These are phyloP conservation scores for Kernera saxatilis DNA, from an alignment of 345 rosid genomes.

Conservation along the genomic window DNA sequence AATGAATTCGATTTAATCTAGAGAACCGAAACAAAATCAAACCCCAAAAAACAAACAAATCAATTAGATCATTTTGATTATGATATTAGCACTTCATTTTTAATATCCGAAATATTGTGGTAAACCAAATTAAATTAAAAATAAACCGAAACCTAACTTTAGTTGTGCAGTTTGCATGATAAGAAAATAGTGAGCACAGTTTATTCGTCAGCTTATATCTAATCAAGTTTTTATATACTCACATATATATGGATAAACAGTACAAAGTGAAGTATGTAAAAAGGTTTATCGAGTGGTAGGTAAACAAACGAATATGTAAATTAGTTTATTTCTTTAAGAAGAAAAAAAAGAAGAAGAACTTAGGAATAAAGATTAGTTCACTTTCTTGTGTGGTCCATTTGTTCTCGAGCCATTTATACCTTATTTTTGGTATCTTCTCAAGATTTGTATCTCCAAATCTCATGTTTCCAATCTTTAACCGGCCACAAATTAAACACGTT, in stretches of 20 bases:
- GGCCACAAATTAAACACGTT: neutral
- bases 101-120: neutral
- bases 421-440: conserved; percentile 10
- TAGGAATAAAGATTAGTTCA: conserved; percentile 14
- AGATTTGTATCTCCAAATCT: neutral
- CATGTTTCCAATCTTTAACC: neutral
- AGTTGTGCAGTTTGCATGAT: neutral
- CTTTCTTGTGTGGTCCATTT: conserved; percentile 24
- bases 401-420: conserved; percentile 14
- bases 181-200: neutral
- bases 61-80: neutral
- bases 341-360: neutral
- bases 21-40: neutral
- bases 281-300: neutral
- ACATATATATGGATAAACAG: neutral
- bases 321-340: neutral
- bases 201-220: neutral
- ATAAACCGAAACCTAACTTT: neutral
- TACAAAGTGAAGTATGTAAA: neutral
- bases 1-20: neutral
- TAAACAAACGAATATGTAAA: conserved; percentile 7
- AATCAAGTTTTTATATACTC: neutral
- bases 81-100: neutral
- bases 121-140: neutral
- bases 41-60: neutral